Base-by-base conservation (phyloP, 2,329 filamentous ascomycete species). In the Arthrobotrys sphaeroides region DNA sequence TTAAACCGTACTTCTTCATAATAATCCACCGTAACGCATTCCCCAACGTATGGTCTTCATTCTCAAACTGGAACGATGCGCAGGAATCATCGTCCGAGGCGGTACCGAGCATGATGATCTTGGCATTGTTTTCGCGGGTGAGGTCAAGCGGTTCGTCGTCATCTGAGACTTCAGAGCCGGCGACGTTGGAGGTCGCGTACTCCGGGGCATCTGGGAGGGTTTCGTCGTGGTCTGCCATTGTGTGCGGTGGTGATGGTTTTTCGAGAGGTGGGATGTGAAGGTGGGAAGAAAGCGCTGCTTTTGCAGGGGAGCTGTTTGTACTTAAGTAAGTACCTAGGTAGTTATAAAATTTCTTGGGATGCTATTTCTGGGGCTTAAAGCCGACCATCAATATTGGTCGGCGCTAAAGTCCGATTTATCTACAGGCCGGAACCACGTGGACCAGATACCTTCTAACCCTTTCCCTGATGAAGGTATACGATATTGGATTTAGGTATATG, bases 11-110 rank as follows among this genome's bases (percentile, higher is more conserved):
- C 94, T 99, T 99, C 84, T 98, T 98, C 92, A 97, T 97, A 80
- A 99, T 96, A 77, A 97, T 91, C 82, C 94, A 98, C 81, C 95
- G 88, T 79, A 99, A 84, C 7, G 94, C 93, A 83, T 99, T 99
- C 26, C 95, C 95, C 61, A 99, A 85, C 0, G 95, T 99, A 83
- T 99, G 95, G 45, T 96, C 93, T 84, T 99, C 95, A 49, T 92
- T 90, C 74, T 91, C 89, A 80, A 99, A 96, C 82, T 98, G 92
- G 82, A 98, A 99, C 13, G 93, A 97, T 28, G 95, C 95, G 3
- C 94, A 94, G 6, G 91, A 94, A 57, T 94, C 91, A 83, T 91
- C 66, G 40, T 75, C 72, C 13, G 64, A 64, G 7, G 92, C 91
- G 53, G 94, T 94, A 36, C 93, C 91, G 26, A 97, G 85, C 72